These are phyloP conservation scores for Phtheirospermum japonicum DNA, from an alignment of 257 asterid genomes.

Conservation along the genomic window DNA sequence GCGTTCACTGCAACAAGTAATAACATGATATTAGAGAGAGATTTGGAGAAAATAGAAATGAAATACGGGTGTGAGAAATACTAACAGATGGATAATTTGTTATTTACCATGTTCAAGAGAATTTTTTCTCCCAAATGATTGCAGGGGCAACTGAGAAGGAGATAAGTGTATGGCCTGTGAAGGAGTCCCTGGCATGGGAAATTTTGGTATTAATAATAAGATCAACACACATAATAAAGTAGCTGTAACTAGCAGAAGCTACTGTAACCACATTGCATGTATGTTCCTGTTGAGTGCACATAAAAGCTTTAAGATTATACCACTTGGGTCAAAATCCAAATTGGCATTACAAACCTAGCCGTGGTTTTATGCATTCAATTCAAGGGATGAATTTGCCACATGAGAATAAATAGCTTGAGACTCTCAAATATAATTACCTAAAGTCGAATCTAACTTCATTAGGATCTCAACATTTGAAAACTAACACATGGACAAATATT, in stretches of 20 bases:
- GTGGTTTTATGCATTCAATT: no score
- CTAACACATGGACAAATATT: no score
- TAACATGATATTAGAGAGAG: neutral
- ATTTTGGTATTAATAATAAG: conserved; percentile 14
- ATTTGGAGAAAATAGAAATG: neutral
- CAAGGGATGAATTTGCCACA: neutral
- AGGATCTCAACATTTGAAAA: neutral
- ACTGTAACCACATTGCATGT: conserved; percentile 2
- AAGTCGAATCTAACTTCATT: neutral
- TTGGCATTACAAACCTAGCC: neutral
- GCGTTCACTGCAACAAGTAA: conserved; percentile 44
- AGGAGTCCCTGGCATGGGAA: conserved; percentile 46
- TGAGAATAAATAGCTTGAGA: conserved; percentile 1
- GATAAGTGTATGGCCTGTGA: conserved; percentile 50
- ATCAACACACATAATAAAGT: neutral
- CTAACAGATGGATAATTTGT: conserved; percentile 19
- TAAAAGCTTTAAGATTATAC: neutral
- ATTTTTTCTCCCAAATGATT: conserved; percentile 37
- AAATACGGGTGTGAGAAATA: conserved; percentile 1
- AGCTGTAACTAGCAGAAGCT: neutral
- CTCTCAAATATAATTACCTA: neutral
- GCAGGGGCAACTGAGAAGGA: conserved; percentile 51
- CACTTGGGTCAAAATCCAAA: neutral
- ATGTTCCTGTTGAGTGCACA: conserved; percentile 12
- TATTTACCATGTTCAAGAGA: conserved; percentile 52